A percentile compares a stretch with the other conserved stretches of the same genome.
Conservation (phyloP, 2,329 filamentous ascomycete species). For the Seiridium cupressi region DNA sequence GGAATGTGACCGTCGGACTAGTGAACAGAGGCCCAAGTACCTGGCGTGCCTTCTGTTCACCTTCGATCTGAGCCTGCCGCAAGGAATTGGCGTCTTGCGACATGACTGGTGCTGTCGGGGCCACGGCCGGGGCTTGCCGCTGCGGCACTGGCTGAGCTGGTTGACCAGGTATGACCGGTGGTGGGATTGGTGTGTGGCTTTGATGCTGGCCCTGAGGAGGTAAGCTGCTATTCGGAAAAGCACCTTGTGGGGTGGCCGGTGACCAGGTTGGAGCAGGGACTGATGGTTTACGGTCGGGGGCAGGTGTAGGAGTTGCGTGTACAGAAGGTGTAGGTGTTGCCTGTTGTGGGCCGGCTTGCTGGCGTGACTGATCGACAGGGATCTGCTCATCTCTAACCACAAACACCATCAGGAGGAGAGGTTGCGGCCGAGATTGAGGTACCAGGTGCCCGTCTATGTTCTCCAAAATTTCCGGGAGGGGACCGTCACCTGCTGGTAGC, state of each 20-base stretch:
- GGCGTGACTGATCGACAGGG: constrained; percentile 21
- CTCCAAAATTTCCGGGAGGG: constrained; percentile 81
- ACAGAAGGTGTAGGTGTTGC: constrained; percentile 22
- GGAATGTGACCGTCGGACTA: constrained; percentile 65
- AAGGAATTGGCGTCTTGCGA: constrained; percentile 30
- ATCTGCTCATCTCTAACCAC: constrained; percentile 68
- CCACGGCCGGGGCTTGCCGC: constrained; percentile 16
- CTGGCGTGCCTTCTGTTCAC: constrained; percentile 57
- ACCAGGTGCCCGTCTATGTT: constrained; percentile 84
- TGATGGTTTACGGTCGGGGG: constrained; percentile 44
- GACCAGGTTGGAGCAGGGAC: constrained; percentile 53
- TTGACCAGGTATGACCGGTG: constrained; percentile 29
- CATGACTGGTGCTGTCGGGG: constrained; percentile 19
- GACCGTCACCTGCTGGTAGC: constrained; percentile 67
- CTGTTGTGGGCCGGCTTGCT: constrained; percentile 15
- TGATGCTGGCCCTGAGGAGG: constrained; percentile 23
- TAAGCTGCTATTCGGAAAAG: constrained; percentile 19
- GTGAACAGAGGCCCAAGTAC: constrained; percentile 63
- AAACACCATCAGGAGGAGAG: constrained; percentile 79
- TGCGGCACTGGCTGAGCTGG: constrained; percentile 18
- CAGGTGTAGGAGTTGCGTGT: constrained; percentile 14
- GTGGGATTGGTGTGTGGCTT: constrained; percentile 29
- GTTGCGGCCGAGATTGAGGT: constrained; percentile 68
- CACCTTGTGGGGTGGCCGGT: constrained; percentile 44
- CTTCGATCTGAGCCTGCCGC: constrained; percentile 44